Evolutionary conservation across 495 filamentous ascomycete species (phyloP), one percentile per base, ranked within the genome.

Genomic region (Elaphomyces granulatus): DNA sequence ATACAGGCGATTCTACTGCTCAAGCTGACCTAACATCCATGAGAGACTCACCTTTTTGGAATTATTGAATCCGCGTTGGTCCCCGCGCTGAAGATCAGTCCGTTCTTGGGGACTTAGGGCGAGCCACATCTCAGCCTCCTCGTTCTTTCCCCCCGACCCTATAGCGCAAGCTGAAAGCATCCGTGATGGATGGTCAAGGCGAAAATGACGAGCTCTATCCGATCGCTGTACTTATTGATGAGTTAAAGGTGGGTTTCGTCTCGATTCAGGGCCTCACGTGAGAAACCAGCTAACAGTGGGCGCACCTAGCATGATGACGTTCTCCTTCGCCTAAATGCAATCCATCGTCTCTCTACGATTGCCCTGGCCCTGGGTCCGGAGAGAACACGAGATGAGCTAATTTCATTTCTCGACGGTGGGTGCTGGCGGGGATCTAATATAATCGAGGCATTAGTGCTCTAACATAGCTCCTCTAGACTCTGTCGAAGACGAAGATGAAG

Each of bases 161-260:
- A 45, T 12, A 28, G 23, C 23, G 23, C 45, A 50, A 41, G 52
- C 36, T 42, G 33, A 47, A 35, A 45, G 52, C 34, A 51, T 51
- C 50, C 61, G 49, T 38, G 43, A 85, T 85, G 80, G 79, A 84
- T 53, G 71, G 69, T 47, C 75, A 77, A 51, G 72, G 70, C 48
- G 75, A 81, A 65, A 92, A 78, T 58, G 88, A 96, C 63, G 92
- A 95, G 75, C 86, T 98, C 46, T 96, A 94, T 63, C 90, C 90
- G 53, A 98, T 98, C 70, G 90, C 90, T 45, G 92, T 98, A 41
- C 77, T 98, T 58, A 98, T 98, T 64, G 90, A 98, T 64, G 90
- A 98, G 76, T 70, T 98, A 52, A 98, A 98, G 84, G 87, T 94
- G 66, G 49, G 41, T 35, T 48, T 31, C 16, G 23, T 9, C 31